Evolutionary conservation across 805 yeast genomes (phyloP), one percentile per base, ranked within the genome.

Genomic region (Metschnikowia peoriensis): DNA sequence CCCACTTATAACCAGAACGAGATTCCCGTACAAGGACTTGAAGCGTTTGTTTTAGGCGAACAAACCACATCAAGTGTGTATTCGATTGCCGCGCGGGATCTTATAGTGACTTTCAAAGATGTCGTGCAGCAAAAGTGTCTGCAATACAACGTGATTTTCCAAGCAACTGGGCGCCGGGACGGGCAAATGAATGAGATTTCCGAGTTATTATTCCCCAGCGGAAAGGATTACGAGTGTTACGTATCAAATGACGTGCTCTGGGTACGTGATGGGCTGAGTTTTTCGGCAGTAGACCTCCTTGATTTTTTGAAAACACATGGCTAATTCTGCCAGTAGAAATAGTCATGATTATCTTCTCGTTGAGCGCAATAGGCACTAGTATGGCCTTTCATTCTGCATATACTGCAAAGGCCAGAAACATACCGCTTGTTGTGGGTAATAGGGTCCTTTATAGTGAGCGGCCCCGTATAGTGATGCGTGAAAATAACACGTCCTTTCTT

Each of bases 241-340:
- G 75, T 88, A 7, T 78, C 79, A 37, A 84, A 84, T 43, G 92
- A 89, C 58, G 84, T 88, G 1, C 59, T 90, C 27, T 89, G 82
- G 80, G 62, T 81, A 14, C 65, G 69, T 38, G 50, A 11, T 55
- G 60, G 64, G 52, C 69, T 59, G 2, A 64, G 57, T 4, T 82
- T 67, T 63, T 69, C 66, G 48, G 86, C 88, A 1, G 63, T 78
- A 3, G 54, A 49, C 28, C 29, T 49, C 14, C 38, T 17, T 28
- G 52, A 51, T 12, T 42, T 54, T 12, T 28, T 50, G 7, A 44
- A 22, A 7, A 22, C 9, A 10, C 40, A 38, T 2, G 5, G 17
- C 40, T 14, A 10, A 32, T 2, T 12, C 35, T 22, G 22, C 22
- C 22, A 22, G 4, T 4, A 22, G 4, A 22, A 22, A 4, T 2